Evolutionary conservation across 495 filamentous ascomycete species (phyloP), one percentile per base, ranked within the genome.

Genomic region (Penicillium maclennaniae): DNA sequence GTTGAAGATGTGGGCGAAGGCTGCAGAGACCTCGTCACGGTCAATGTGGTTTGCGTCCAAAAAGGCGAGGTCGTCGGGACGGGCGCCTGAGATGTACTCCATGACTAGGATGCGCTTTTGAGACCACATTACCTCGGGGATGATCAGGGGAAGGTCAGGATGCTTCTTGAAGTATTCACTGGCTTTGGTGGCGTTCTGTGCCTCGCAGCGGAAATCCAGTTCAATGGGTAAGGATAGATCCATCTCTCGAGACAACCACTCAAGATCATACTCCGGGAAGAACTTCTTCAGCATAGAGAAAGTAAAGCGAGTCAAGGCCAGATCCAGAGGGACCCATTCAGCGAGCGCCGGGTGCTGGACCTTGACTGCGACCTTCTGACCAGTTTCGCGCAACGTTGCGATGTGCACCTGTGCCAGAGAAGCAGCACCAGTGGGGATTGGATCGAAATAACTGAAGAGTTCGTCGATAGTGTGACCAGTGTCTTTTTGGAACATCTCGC

Each of bases 231-330:
- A 71, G 6, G 92, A 97, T 21, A 81, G 66, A 54, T 96, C 91
- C 83, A 97, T 91, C 66, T 99, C 95, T 27, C 86, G 83, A 6
- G 91, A 90, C 7, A 99, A 75, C 95, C 95, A 99, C 57, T 92
- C 89, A 45, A 99, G 74, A 68, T 97, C 92, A 65, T 99, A 99
- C 55, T 97, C 91, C 4, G 95, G 95, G 63, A 99, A 99, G 74
- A 92, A 96, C 37, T 80, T 80, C 62, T 92, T 96, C 53, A 99
- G 76, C 26, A 84, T 92, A 7, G 85, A 84, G 65, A 99, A 97
- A 2, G 91, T 95, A 56, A 95, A 91, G 31, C 81, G 74, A 5
- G 92, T 99, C 51, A 97, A 77, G 1, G 84, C 83, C 54, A 97
- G 79, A 66, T 99, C 95, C 19, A 99, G 71, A 15, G 87, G 88